Evolutionary conservation across 176 grass and related monocot genomes (phyloP).

Genomic region (Bothriochloa decipiens): DNA sequence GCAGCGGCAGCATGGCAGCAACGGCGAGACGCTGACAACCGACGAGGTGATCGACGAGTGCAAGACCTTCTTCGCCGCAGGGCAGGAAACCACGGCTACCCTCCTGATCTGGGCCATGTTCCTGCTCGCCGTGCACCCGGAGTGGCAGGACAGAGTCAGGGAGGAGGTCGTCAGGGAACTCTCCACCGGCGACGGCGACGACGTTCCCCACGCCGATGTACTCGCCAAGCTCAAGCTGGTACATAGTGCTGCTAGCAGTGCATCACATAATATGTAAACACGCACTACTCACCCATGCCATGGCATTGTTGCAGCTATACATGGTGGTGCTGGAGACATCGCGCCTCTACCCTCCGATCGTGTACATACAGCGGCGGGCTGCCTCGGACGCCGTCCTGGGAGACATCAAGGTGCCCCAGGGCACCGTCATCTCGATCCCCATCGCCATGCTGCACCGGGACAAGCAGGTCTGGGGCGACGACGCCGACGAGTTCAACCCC

Average conservation of each 20-base stretch:
- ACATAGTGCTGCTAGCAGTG: background rate
- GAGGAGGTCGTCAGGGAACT: constrained; percentile 44
- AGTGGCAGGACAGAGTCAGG: constrained; percentile 56
- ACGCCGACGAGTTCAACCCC: constrained; percentile 67
- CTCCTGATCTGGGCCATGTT: constrained; percentile 53
- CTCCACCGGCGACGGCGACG: no score
- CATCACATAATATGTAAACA: background rate
- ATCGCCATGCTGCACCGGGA: constrained; percentile 42
- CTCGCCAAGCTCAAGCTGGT: constrained; percentile 39
- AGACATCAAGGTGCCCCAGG: constrained; percentile 14
- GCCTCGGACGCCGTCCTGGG: constrained; percentile 1
- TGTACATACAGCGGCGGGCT: constrained; percentile 21
- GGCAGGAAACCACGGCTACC: constrained; percentile 42
- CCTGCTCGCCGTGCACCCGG: constrained; percentile 39
- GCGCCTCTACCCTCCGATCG: constrained; percentile 36
- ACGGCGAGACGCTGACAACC: constrained; percentile 24
- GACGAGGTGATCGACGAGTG: constrained; percentile 60
- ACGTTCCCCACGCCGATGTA: background rate
- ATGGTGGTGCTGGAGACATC: constrained; percentile 34
- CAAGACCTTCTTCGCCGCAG: constrained; percentile 59
- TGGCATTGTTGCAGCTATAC: background rate
- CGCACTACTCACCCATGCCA: background rate
- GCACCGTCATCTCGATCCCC: constrained; percentile 4
- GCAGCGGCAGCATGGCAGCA: background rate
- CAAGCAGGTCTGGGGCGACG: constrained; percentile 57